A percentile compares a stretch with the other conserved stretches of the same genome.
Evolutionary conservation across 306 rosid genomes (phyloP).

Genomic region (Parietaria judaica): DNA sequence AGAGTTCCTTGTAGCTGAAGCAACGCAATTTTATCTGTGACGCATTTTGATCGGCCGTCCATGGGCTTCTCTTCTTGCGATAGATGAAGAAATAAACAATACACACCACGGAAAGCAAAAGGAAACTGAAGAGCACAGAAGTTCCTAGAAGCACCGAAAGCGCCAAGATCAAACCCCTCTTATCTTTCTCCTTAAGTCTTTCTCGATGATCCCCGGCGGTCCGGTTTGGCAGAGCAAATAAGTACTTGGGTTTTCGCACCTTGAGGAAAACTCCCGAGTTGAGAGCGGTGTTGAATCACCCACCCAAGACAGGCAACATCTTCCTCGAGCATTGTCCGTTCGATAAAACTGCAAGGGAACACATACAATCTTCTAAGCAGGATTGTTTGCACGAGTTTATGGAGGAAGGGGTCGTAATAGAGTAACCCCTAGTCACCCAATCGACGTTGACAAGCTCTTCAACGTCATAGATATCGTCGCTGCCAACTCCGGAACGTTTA

Average conservation of each 20-base stretch:
- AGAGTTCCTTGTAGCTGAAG: slow-evolving; percentile 26
- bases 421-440: slow-evolving; percentile 28
- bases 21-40: slow-evolving; percentile 10
- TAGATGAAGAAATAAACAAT: background rate
- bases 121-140: slow-evolving; percentile 2
- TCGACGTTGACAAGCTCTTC: slow-evolving; percentile 12
- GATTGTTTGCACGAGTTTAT: slow-evolving; percentile 17
- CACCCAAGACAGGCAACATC: slow-evolving; percentile 35
- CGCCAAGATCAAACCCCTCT: background rate
- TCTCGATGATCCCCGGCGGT: background rate
- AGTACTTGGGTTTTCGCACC: background rate
- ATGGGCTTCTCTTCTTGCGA: slow-evolving; percentile 6
- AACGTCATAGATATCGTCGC: slow-evolving; percentile 7
- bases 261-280: slow-evolving; percentile 15
- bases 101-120: slow-evolving; percentile 3
- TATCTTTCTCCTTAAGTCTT: slow-evolving; percentile 8
- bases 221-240: background rate
- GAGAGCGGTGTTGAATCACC: slow-evolving; percentile 12
- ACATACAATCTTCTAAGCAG: background rate
- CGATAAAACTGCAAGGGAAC: slow-evolving; percentile 23
- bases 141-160: slow-evolving; percentile 11
- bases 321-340: slow-evolving; percentile 28
- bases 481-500: background rate
- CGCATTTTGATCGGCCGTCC: background rate
- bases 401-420: background rate